These are phyloP conservation scores for Hemileccinum impolitum DNA, from an alignment of 768 basidiomycete species.

Conservation along the genomic window DNA sequence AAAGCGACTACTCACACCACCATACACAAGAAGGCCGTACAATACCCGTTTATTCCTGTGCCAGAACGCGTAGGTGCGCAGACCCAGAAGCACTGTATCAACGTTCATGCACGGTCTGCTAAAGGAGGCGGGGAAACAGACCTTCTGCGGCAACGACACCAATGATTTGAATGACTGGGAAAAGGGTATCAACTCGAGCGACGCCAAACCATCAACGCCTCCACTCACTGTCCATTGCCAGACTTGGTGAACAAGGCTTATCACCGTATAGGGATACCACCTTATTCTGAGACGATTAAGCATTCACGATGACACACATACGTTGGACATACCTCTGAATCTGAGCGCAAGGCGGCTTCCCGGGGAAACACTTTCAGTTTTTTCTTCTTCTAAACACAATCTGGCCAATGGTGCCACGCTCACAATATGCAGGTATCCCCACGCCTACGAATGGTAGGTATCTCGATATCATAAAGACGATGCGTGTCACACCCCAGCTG, in stretches of 20 bases:
- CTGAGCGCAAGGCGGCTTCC: slow-evolving; percentile 4
- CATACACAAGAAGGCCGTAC: slow-evolving; percentile 12
- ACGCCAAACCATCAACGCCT: not conserved
- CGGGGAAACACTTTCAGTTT: too few relatives aligned
- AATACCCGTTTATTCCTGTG: slow-evolving; percentile 7
- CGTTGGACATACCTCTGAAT: slow-evolving; percentile 5
- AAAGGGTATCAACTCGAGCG: not conserved
- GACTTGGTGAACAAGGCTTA: slow-evolving; percentile 1
- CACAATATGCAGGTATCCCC: slow-evolving; percentile 13
- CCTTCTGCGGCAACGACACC: slow-evolving; percentile 12
- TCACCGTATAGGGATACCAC: too few relatives aligned
- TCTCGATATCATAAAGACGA: slow-evolving; percentile 16
- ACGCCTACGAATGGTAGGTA: slow-evolving; percentile 18
- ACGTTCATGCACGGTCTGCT: not conserved
- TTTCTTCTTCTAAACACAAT: too few relatives aligned
- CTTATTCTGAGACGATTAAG: too few relatives aligned
- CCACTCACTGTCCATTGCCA: slow-evolving; percentile 11
- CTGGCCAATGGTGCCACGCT: not conserved
- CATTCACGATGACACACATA: not conserved
- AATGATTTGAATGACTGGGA: slow-evolving; percentile 9
- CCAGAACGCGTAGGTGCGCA: slow-evolving; percentile 24
- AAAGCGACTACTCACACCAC: slow-evolving; percentile 2
- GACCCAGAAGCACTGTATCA: slow-evolving; percentile 11
- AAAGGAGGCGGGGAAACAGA: not conserved
- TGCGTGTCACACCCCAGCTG: slow-evolving; percentile 13